Base-by-base conservation (phyloP, 345 rosid species). In the Aquilaria sinensis region DNA sequence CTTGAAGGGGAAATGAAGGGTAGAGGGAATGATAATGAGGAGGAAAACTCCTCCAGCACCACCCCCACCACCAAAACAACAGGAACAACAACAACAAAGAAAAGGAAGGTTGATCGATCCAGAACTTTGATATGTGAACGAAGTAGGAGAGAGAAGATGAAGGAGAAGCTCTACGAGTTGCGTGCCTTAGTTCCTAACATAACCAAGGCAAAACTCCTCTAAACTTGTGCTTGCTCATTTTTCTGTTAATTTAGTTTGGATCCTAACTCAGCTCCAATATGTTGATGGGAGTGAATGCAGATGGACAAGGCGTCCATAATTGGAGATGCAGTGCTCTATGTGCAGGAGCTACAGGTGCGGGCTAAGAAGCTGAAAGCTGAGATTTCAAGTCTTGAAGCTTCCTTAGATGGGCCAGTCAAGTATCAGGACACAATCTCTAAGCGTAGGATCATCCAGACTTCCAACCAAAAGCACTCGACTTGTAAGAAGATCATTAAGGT, bases 241-340 rank as follows among this genome's bases (percentile, higher is more conserved):
- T 12, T 2, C 53, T 9, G 50, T 13, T 37, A 37, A 37, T 37
- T 37, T 37, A 37, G 43, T 37, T 37, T 3, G 43, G 43, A 37
- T 37, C 5, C 43, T 37, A 37, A 37, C 1, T 37, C 43, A 37
- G 43, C 43, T 37, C 7, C 43, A 37, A 3, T 37, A 37, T 37
- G 43, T 37, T 37, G 43, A 37, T 37, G 43, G 43, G 43, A 37
- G 43, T 57, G n/a, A 4, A 1, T 31, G 55, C 71, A 92, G 96
- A 92, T 92, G 98, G 98, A 92, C 60, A 89, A 92, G 81, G 96
- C 96, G n/a, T 89, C 96, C 2, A 87, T 92, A 10, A 80, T 87
- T 15, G 96, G 96, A 67, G 98, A 89, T 58, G 93, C 96, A 0
- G 88, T 84, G 37, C 57, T 71, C 47, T 83, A 89, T 67, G 82